Base-by-base conservation (phyloP, 352 stramenopile genomes). In the Phytophthora idaei region DNA sequence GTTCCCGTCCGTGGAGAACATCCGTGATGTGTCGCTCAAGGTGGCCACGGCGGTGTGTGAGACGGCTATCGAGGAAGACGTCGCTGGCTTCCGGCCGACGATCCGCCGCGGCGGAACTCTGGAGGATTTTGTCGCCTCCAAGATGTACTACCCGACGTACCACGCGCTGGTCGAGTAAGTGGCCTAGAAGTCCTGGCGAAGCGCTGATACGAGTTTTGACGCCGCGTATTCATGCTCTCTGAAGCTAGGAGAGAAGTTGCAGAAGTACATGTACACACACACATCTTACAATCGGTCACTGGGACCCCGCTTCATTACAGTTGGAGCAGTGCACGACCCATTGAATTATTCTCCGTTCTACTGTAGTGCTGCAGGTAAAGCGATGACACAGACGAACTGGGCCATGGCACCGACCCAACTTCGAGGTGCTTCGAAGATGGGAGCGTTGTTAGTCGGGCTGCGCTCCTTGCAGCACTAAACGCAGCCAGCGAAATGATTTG, bases 101-200 rank as follows among this genome's bases (percentile, higher is more conserved):
- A 90, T 93, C 59, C 82, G 82, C 29, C 81, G 78, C 42, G 73
- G 84, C 42, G 76, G 77, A 7, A 90, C 93, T 60, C 77, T 98
- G 9, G 85, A 97, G 63, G 78, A 81, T 34, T 98, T 92, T 71
- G 90, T 98, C 14, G 80, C 81, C 3, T 94, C 80, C 47, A 98
- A 98, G 80, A 98, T 98, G 94, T 98, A 98, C 77, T 93, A 95
- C 74, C 95, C 95, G 12, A 82, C 90, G 48, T 98, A 98, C 78
- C 91, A 98, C 54, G 83, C 94, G 56, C 71, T 98, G 11, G 89
- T 98, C 41, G 91, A 98, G 65, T 92, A 86, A 75, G 51, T 46
- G 12, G 41, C 9, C 34, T 32, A 36, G 6, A 46, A 52, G 7
- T 25, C 2, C 11, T 25, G 25, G 27, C 31, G 11, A 56, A 41